Percentiles rank a stretch among this genome's conserved stretches.
Conservation (phyloP, 2,329 filamentous ascomycete species). For the Sporothrix humicola region DNA sequence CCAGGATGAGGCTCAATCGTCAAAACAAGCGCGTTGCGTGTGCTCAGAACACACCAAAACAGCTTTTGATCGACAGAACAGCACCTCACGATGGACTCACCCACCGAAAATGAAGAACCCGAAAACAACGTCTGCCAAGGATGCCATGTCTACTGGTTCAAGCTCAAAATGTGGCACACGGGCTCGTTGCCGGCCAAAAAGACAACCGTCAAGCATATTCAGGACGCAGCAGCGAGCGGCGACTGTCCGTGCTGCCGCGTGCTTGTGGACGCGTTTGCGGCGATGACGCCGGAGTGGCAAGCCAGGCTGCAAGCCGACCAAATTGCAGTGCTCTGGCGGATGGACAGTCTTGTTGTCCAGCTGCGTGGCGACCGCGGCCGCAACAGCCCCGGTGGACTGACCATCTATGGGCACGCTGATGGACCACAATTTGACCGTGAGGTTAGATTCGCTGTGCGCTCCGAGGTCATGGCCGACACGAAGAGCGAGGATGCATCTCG, state of each 20-base stretch:
- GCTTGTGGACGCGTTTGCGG: background rate
- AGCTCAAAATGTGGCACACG: slow-evolving; percentile 32
- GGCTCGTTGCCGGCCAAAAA: background rate
- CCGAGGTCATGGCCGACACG: background rate
- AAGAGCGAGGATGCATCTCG: background rate
- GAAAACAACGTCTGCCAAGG: slow-evolving; percentile 16
- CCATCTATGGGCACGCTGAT: slow-evolving; percentile 3
- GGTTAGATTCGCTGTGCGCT: background rate
- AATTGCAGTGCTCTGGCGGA: background rate
- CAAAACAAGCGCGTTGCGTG: background rate
- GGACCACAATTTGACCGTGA: background rate
- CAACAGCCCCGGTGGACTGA: background rate
- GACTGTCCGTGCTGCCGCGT: slow-evolving; percentile 19
- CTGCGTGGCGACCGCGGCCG: background rate
- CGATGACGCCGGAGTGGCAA: background rate
- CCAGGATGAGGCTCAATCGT: no score
- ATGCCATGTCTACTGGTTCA: slow-evolving; percentile 19
- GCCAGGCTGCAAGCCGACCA: background rate
- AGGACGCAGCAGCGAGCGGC: background rate
- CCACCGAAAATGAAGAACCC: no score
- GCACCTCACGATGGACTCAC: background rate
- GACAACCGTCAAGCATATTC: background rate
- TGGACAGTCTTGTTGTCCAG: background rate
- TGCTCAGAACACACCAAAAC: background rate
- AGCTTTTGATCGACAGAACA: background rate